Evolutionary conservation across 768 basidiomycete species (phyloP).

Genomic region (Mycena capillaripes): DNA sequence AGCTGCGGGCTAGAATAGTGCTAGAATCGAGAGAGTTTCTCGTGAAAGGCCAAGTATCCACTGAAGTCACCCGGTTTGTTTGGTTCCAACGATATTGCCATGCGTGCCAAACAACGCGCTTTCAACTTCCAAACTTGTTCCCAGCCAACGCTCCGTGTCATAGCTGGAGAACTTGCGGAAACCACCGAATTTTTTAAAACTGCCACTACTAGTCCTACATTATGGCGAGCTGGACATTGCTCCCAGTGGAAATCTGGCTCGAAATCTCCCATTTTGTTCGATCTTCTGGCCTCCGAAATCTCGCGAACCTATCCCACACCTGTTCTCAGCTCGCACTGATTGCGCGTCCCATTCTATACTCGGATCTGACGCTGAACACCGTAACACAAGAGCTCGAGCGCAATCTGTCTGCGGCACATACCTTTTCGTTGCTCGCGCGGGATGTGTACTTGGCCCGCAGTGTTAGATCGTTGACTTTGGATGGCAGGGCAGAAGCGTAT

Average conservation of each 20-base stretch:
- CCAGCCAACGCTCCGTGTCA: too few relatives aligned
- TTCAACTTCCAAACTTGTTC: too few relatives aligned
- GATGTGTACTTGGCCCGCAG: conserved; percentile 9
- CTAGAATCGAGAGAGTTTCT: too few relatives aligned
- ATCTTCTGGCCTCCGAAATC: neutral
- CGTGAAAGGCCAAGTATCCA: too few relatives aligned
- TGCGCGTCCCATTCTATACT: conserved; percentile 15
- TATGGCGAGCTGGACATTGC: neutral
- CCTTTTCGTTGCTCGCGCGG: conserved; percentile 5
- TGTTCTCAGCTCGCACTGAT: conserved; percentile 1
- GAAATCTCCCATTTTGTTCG: neutral
- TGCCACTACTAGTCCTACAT: too few relatives aligned
- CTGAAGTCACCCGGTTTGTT: too few relatives aligned
- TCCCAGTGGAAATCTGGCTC: conserved; percentile 17
- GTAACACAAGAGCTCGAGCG: neutral
- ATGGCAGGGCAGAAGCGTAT: neutral
- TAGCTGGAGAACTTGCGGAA: too few relatives aligned
- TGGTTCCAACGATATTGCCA: too few relatives aligned
- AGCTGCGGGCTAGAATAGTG: too few relatives aligned
- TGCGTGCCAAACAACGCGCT: too few relatives aligned
- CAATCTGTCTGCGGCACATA: neutral
- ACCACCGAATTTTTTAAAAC: too few relatives aligned
- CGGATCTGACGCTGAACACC: neutral
- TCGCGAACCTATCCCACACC: neutral
- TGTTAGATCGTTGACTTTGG: conserved; percentile 11